Evolutionary conservation across 345 rosid genomes (phyloP).

Genomic region (Boechera stricta): DNA sequence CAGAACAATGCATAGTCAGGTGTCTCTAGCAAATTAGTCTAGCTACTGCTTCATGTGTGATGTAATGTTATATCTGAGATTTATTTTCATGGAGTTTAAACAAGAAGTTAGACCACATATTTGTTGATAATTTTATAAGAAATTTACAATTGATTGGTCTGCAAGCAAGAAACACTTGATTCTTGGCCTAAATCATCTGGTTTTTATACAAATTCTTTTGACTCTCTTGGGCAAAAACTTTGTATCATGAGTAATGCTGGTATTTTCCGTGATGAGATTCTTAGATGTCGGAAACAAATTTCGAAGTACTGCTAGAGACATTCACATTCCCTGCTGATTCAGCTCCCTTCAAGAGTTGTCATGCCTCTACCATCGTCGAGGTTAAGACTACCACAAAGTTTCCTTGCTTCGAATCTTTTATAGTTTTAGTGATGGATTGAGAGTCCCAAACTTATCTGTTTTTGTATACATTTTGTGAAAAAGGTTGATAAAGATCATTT

Average conservation of each 20-base stretch:
- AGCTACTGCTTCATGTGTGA: not conserved
- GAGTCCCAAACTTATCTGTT: not conserved
- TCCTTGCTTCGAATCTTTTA: not conserved
- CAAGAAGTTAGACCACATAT: not conserved
- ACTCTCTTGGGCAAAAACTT: not conserved
- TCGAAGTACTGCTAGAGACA: conserved; percentile 54
- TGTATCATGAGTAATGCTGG: not conserved
- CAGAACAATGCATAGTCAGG: not conserved
- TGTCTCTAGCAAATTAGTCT: not conserved
- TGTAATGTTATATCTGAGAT: conserved; percentile 12
- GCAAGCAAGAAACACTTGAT: conserved; percentile 8
- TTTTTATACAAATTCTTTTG: too few relatives aligned
- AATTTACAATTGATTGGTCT: not conserved
- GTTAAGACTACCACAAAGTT: conserved; percentile 42
- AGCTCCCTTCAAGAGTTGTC: conserved; percentile 85
- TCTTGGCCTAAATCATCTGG: not conserved
- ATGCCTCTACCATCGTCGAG: conserved; percentile 92
- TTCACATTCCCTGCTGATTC: conserved; percentile 71
- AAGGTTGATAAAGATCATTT: conserved; percentile 73
- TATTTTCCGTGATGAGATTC: not conserved
- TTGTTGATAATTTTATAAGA: not conserved
- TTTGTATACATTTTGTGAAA: conserved; percentile 18
- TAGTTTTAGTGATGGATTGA: conserved; percentile 3
- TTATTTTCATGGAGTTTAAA: not conserved
- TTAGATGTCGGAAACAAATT: conserved; percentile 48